A percentile compares a stretch with the other conserved stretches of the same genome.
Conservation (phyloP, 169 alveolate species). For the Eimeria maxima region DNA sequence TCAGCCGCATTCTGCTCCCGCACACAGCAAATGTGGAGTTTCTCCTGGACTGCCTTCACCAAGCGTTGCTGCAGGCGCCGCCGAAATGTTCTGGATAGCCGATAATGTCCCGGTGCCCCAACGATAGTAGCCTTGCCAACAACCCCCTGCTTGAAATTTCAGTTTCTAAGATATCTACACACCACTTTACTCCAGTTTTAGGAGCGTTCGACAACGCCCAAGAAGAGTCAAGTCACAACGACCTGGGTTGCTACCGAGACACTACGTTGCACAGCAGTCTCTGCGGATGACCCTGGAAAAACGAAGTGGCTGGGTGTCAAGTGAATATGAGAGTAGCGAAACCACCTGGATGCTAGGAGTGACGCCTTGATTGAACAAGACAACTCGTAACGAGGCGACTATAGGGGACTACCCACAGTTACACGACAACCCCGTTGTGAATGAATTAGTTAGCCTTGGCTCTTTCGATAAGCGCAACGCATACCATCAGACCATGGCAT, state of each 20-base stretch:
- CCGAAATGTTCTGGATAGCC: neutral
- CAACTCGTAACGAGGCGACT: neutral
- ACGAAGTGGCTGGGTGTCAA: neutral
- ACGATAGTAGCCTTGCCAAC: too few relatives aligned
- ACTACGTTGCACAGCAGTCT: neutral
- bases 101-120: neutral
- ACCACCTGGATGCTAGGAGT: neutral
- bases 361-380: neutral
- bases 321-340: neutral
- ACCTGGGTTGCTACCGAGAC: neutral
- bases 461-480: neutral
- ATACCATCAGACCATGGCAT: neutral
- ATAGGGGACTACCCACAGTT: neutral
- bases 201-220: neutral
- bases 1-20: neutral
- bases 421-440: neutral
- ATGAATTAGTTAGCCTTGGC: neutral
- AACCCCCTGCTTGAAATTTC: neutral
- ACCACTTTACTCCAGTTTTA: neutral
- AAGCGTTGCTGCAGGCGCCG: neutral
- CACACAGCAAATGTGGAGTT: neutral
- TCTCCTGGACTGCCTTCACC: neutral
- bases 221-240: neutral
- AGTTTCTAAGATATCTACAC: neutral
- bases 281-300: neutral